Evolutionary conservation across 768 basidiomycete genomes (phyloP), one percentile per base, ranked within the genome.

Genomic region (Hemileccinum impolitum): DNA sequence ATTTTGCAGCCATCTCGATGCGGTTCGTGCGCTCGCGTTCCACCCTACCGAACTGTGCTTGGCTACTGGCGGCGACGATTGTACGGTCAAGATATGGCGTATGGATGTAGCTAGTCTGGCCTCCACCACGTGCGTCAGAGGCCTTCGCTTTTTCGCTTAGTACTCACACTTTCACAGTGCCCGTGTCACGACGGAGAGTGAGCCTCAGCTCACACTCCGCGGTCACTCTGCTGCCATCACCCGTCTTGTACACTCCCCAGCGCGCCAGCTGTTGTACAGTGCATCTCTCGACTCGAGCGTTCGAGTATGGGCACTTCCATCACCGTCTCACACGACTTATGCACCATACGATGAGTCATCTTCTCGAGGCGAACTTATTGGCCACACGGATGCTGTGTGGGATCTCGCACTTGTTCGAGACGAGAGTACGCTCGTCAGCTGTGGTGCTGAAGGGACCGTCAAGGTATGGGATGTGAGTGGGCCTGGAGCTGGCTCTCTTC

Each of bases 361-460:
- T 4, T 77, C 82, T 25, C 78, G 87, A 32, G 87, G 87, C 30
- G 84, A 87, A 55, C 77, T 98, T 25, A 83, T 94, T 26, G 93
- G 94, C 4, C 92, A 96, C 65, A 91, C 92, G 5, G 94, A 99
- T 64, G 92, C 92, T 6, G 88, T 97, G 21, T 99, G 96, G 96
- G 96, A 94, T 63, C 73, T 98, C 43, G 86, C 89, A 10, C 79
- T 95, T 18, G 80, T 92, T 23, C 78, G 89, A 47, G 87, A 90
- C 53, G 88, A 91, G 65, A 82, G 80, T 49, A 84, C 87, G 8
- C 76, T 98, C 36, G 89, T 95, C 48, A 90, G 88, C 56, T 92
- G 90, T 64, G 87, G 90, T 39, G 89, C 94, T 4, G 95, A 98
- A 64, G 94, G 94, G 17, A 71, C 80, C 0, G 87, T 97, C 57